Evolutionary conservation across 176 grass and related monocot genomes (phyloP), one percentile per base, ranked within the genome.

Genomic region (Ananas comosus): DNA sequence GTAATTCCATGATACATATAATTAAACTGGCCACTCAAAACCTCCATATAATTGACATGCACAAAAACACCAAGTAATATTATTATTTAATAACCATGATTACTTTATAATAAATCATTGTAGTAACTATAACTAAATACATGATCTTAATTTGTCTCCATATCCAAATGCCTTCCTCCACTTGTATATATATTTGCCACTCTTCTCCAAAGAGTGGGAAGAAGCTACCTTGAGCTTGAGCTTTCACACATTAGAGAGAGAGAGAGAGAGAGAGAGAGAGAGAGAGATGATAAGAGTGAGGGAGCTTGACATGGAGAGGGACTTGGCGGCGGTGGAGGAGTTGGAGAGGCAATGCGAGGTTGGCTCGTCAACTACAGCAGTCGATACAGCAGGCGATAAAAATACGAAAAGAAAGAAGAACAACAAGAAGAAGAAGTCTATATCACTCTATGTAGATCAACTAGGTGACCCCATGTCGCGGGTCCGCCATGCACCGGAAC

Each of bases 391-490:
- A 23, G 52, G 2, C 47, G 58, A 16, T 9, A 70, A 16, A 0
- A 48, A 18, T 28, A 70, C 64, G 0, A 75, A 29, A 27, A 57
- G 48, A 4, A 89, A 59, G 69, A 78, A 53, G 68, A 79, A 24
- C 12, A 80, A 7, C 19, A 81, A 67, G 51, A 82, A 71, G 69
- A 80, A 66, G 83, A 78, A 70, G 16, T 21, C 79, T 47, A 80
- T 82, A 74, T 85, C 85, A 3, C 61, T 91, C 24, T 80, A 16
- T 64, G 76, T 88, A 47, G 85, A 85, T 63, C 76, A 72, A 68
- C 63, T 91, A 17, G 85, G 89, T 51, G 89, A 85, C 51, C 89
- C 89, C 48, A 66, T 91, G 14, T 77, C 79, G 13, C 75, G 85
- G 18, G 76, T 91, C 70, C 73, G 79, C 54, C 89, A 91, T 49